Evolutionary conservation across 441 rosid species (phyloP).

Genomic region (Omphalea diandra): DNA sequence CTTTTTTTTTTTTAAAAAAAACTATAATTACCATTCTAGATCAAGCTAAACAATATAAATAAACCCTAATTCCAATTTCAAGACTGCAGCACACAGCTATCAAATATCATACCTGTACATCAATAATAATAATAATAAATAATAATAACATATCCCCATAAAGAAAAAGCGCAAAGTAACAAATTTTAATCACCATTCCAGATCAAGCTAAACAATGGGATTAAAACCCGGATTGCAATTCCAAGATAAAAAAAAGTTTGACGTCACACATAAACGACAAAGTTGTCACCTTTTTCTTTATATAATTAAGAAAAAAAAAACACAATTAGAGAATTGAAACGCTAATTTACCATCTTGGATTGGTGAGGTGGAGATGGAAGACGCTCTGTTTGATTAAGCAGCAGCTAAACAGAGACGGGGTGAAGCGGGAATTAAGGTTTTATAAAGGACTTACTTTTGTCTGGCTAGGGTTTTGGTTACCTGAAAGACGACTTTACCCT

Average conservation of each 20-base stretch:
- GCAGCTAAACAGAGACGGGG: too few species aligned
- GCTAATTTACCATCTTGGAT: conserved; percentile 12
- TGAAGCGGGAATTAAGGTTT: background rate
- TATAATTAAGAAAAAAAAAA: background rate
- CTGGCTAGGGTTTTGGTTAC: background rate
- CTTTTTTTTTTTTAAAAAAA: background rate
- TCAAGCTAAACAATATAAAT: background rate
- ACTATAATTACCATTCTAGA: background rate
- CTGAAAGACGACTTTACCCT: background rate
- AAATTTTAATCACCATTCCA: too few species aligned
- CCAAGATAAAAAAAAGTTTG: background rate
- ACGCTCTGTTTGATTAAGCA: too few species aligned
- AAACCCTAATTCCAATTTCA: background rate
- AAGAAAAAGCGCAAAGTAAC: too few species aligned
- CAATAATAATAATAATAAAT: too few species aligned
- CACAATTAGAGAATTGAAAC: background rate
- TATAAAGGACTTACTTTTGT: background rate
- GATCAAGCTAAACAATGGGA: too few species aligned
- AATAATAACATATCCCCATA: too few species aligned
- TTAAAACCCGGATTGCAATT: background rate
- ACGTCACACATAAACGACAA: background rate
- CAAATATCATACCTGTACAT: too few species aligned
- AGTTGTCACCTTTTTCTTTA: background rate
- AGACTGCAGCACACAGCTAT: too few species aligned
- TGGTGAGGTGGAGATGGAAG: background rate